These are phyloP conservation scores for Oryza glumipatula DNA, from an alignment of 176 grass and related monocot species.

Conservation along the genomic window DNA sequence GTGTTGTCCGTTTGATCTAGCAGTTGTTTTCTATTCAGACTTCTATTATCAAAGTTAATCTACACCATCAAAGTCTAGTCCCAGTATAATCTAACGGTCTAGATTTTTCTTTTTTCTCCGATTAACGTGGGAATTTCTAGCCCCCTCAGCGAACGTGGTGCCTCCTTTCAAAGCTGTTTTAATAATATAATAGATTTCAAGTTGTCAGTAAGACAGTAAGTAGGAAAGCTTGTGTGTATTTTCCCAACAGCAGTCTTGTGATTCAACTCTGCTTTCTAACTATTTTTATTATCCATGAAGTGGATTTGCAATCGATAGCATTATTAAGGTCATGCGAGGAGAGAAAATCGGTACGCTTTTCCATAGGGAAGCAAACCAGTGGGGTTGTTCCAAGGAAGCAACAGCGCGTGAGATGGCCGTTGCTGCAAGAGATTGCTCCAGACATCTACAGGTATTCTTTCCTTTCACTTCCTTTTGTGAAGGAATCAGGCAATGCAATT, in stretches of 20 bases:
- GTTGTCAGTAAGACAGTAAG: conserved; percentile 12
- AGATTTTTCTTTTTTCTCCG: too few species aligned
- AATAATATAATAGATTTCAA: neutral
- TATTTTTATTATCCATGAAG: conserved; percentile 52
- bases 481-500: neutral
- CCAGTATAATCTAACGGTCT: too few species aligned
- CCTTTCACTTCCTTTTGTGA: neutral
- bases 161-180: too few species aligned
- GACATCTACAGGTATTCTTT: conserved; percentile 65
- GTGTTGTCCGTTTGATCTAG: too few species aligned
- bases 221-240: neutral
- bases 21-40: too few species aligned
- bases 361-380: conserved; percentile 71
- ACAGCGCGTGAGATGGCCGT: conserved; percentile 78
- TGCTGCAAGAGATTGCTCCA: conserved; percentile 89
- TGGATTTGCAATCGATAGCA: conserved; percentile 88
- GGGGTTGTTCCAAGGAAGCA: conserved; percentile 56
- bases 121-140: too few species aligned
- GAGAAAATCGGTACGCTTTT: conserved; percentile 92
- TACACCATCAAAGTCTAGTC: too few species aligned
- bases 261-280: conserved; percentile 27
- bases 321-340: conserved; percentile 80
- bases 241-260: neutral
- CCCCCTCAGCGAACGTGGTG: too few species aligned
- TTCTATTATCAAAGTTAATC: too few species aligned